These are phyloP conservation scores for Eimeria tenella DNA, from an alignment of 169 alveolate species.

Conservation along the genomic window DNA sequence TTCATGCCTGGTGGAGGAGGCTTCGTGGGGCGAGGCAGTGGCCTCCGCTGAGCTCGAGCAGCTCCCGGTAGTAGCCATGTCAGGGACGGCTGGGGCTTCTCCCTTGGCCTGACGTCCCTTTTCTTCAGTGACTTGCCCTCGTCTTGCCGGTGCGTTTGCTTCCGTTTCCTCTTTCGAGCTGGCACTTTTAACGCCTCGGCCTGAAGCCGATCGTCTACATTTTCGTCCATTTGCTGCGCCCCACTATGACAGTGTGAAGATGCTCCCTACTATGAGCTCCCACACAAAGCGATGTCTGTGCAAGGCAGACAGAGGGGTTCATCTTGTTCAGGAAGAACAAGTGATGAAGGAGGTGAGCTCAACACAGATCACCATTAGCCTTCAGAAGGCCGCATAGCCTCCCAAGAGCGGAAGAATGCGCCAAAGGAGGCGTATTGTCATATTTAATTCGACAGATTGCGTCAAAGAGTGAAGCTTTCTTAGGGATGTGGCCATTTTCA, in stretches of 20 bases:
- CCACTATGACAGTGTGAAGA: background rate
- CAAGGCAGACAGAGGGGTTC: no score
- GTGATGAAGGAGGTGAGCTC: no score
- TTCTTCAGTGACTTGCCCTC: slow-evolving; percentile 6
- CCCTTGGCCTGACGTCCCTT: background rate
- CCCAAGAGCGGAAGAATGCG: no score
- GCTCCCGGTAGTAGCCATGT: slow-evolving; percentile 76
- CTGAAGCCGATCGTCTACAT: background rate
- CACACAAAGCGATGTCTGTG: no score
- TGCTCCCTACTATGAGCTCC: background rate
- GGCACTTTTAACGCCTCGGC: background rate
- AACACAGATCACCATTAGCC: no score
- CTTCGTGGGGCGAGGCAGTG: slow-evolving; percentile 66
- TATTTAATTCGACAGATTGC: no score
- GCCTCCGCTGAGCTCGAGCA: slow-evolving; percentile 61
- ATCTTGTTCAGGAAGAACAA: no score
- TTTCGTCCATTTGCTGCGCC: slow-evolving; percentile 3
- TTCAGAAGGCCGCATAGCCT: no score
- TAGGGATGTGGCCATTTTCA: no score
- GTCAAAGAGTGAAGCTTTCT: no score
- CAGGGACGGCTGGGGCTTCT: slow-evolving; percentile 44
- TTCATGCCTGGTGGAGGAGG: slow-evolving; percentile 72
- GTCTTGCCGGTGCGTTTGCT: background rate
- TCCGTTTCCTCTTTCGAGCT: slow-evolving; percentile 29
- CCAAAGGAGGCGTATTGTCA: no score